Evolutionary conservation across 345 rosid genomes (phyloP).

Genomic region (Aquilaria yunnanensis): DNA sequence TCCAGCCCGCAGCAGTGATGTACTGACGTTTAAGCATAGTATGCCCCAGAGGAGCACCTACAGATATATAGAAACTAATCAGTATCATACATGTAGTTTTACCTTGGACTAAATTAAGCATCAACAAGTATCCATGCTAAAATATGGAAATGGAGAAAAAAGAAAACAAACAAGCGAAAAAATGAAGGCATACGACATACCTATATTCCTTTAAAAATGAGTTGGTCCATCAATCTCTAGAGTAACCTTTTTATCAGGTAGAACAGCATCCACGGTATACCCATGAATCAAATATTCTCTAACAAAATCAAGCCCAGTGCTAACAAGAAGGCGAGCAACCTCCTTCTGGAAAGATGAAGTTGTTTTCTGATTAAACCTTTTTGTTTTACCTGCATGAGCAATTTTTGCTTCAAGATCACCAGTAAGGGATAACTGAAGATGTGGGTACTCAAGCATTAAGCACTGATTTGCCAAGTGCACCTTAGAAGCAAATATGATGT

Average conservation of each 20-base stretch:
- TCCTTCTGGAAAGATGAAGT: conserved; percentile 91
- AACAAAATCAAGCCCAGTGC: conserved; percentile 90
- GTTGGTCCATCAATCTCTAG: conserved; percentile 93
- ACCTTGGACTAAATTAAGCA: background rate
- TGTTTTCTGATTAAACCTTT: conserved; percentile 75
- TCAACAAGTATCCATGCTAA: background rate
- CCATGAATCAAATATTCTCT: conserved; percentile 68
- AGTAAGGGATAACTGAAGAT: conserved; percentile 53
- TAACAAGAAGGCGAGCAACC: conserved; percentile 72
- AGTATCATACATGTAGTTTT: background rate
- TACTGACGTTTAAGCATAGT: conserved; percentile 71
- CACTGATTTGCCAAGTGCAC: conserved; percentile 80
- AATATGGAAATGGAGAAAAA: too few species aligned
- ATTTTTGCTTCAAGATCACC: conserved; percentile 60
- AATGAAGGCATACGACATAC: conserved; percentile 28
- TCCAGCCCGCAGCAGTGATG: conserved; percentile 87
- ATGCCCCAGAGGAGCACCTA: conserved; percentile 85
- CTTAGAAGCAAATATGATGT: conserved; percentile 87
- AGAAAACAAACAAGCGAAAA: too few species aligned
- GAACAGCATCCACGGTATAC: conserved; percentile 74
- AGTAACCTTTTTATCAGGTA: conserved; percentile 74
- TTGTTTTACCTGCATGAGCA: conserved; percentile 61
- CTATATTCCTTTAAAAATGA: conserved; percentile 85
- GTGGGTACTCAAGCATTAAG: conserved; percentile 77
- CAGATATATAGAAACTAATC: conserved; percentile 10